phyloP scores from a whole-genome alignment of 2,329 filamentous ascomycete genomes.

The Epichloe festucae region DNA sequence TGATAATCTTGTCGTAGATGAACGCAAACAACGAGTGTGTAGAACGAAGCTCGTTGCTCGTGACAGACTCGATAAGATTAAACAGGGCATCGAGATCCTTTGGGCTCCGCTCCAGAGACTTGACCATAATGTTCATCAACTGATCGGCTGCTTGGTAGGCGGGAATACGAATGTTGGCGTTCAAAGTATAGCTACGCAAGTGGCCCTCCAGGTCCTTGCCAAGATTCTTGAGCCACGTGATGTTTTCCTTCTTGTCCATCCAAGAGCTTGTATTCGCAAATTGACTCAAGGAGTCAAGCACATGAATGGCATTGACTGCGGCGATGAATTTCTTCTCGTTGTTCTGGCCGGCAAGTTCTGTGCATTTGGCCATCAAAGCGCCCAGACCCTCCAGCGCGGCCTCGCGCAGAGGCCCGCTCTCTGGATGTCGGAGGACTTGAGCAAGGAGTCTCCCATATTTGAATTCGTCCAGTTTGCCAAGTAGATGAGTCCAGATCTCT shows the following conservation, averaged over 20 bases:
- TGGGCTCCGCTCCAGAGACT: slow-evolving; percentile 61
- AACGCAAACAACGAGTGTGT: slow-evolving; percentile 67
- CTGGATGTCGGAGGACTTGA: slow-evolving; percentile 66
- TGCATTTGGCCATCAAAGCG: slow-evolving; percentile 54
- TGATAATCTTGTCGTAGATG: slow-evolving; percentile 76
- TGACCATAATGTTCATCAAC: slow-evolving; percentile 72
- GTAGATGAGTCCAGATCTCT: slow-evolving; percentile 72
- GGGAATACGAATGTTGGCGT: slow-evolving; percentile 62
- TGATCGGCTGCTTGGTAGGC: slow-evolving; percentile 84
- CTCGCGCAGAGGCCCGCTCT: slow-evolving; percentile 62
- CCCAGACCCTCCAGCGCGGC: slow-evolving; percentile 63
- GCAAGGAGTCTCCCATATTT: slow-evolving; percentile 84
- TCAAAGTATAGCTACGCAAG: slow-evolving; percentile 56
- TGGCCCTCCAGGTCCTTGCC: slow-evolving; percentile 70
- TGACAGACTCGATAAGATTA: slow-evolving; percentile 69
- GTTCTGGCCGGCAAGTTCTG: slow-evolving; percentile 48
- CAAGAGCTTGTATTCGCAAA: slow-evolving; percentile 53
- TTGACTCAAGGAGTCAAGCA: slow-evolving; percentile 65
- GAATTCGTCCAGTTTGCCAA: slow-evolving; percentile 68
- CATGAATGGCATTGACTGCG: slow-evolving; percentile 76
- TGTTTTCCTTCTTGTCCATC: slow-evolving; percentile 54
- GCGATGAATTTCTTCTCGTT: slow-evolving; percentile 57
- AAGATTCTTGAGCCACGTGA: slow-evolving; percentile 48
- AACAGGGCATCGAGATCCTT: slow-evolving; percentile 76
- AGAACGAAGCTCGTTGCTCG: slow-evolving; percentile 66